These are phyloP conservation scores for Phytophthora pistaciae DNA, from an alignment of 352 stramenopile genomes.

Conservation along the genomic window DNA sequence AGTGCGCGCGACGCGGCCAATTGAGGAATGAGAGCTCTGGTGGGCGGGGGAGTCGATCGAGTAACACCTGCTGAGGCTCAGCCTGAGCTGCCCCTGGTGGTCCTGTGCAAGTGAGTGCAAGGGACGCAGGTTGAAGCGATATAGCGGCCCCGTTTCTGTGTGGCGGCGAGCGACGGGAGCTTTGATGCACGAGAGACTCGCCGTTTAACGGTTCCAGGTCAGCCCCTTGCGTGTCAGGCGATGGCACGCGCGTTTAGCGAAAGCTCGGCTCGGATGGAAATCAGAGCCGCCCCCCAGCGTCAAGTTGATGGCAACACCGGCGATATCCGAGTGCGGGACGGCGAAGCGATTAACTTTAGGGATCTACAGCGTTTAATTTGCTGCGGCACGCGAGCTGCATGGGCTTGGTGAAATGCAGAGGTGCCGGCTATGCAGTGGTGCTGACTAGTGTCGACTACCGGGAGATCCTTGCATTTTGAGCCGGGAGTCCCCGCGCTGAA, in stretches of 20 bases:
- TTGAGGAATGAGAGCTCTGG: constrained; percentile 32
- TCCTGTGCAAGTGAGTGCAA: neutral
- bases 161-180: constrained; percentile 17
- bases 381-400: neutral
- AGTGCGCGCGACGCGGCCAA: constrained; percentile 31
- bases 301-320: constrained; percentile 12
- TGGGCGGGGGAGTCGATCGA: neutral
- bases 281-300: constrained; percentile 4
- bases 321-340: constrained; percentile 14
- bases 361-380: constrained; percentile 15
- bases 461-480: constrained; percentile 6
- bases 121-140: constrained; percentile 30
- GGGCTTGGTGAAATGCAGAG: neutral
- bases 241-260: constrained; percentile 8
- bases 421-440: neutral
- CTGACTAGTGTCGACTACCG: constrained; percentile 22
- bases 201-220: constrained; percentile 17
- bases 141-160: constrained; percentile 24
- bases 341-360: constrained; percentile 15
- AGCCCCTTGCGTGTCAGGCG: constrained; percentile 31
- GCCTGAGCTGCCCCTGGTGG: neutral
- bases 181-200: constrained; percentile 11
- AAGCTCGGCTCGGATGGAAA: constrained; percentile 13
- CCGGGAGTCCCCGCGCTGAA: neutral
- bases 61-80: no score